Evolutionary conservation across 345 rosid species (phyloP), one percentile per base, ranked within the genome.

Genomic region (Eutrema heterophyllum): DNA sequence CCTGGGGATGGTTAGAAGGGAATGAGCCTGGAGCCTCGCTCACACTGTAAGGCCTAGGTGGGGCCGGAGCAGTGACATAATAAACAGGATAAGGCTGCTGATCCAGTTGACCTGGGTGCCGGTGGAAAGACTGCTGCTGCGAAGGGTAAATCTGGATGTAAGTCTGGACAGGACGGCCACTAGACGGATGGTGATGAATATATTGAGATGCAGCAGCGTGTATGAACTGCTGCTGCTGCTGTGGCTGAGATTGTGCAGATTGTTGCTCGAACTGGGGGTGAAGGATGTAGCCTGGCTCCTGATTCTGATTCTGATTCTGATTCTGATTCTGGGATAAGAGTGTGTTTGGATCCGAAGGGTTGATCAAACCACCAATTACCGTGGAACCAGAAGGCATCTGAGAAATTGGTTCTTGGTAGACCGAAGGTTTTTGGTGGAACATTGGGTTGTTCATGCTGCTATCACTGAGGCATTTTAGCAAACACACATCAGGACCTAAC

Each of bases 71-170:
- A 1, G 84, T 84, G 74, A 89, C 76, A 74, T 89, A 95, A 65
- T 90, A 95, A 48, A 92, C 68, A 2, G 92, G 91, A 61, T 92
- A 92, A 66, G 87, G 97, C 71, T 90, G 98, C 83, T 92, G 97
- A 75, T 88, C 96, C 52, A 87, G 80, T 73, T 89, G 98, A 45
- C 79, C 87, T 9, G 79, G 88, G 55, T 83, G 97, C 0, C 83
- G 88, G 30, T 79, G 89, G 8, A 80, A 93, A 10, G 83, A 89
- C 43, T 87, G 97, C 16, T 81, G 98, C 80, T 87, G 97, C 24
- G 95, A 77, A 30, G 93, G 85, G 71, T 90, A 95, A 5, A 92
- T 79, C 30, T 86, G 86, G 71, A 86, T 88, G 82, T 95, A 92
- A 33, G 90, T 81, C 2, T 86, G 72, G 13, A 88, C 70, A 0